Base-by-base conservation (phyloP, 257 asterid genomes). In the Salvia splendens region DNA sequence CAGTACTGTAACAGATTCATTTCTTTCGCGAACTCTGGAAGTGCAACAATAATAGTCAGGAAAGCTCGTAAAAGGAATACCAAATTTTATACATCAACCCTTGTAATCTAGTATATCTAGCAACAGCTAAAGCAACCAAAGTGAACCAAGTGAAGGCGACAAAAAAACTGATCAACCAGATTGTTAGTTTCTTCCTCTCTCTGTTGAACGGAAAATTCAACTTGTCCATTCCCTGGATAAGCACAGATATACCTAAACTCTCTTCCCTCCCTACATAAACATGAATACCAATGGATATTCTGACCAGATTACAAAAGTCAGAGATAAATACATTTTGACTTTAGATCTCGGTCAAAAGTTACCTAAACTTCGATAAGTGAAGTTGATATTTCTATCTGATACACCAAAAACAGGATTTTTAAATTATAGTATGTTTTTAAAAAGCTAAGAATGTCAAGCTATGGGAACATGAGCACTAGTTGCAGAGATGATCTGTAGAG, bases 11-110 rank as follows among this genome's bases (percentile, higher is more conserved):
- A 91, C 79, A 45, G 96, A 91, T 70, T 85, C 95, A 81, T 81
- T 91, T 69, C 87, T 87, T 72, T 91, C 98, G 55, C 93, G 89
- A 73, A 91, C 79, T 75, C 98, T 91, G 83, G 49, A 71, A 74
- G 55, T 50, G 17, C 38, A 67, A 57, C 40, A 52, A 30, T 8
- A 45, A 20, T 28, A 20, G 48, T 68, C 20, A 71, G 56, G 55
- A 35, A 56, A 45, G 55, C 49, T 66, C 67, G 51, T 57, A 12
- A 51, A 43, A 14, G 48, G 20, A 45, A 60, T 45, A 20, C 7
- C 30, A 10, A 63, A 4, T 4, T 3, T 41, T 16, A 14, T 42
- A 50, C 65, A 35, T 35, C 54, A 5, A 53, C 43, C 61, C 16
- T 15, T 16, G 54, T 28, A 49, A 40, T 30, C 14, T 12, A 67